phyloP scores from a whole-genome alignment of 2,329 filamentous ascomycete species.

The Aaosphaeria arxii region DNA sequence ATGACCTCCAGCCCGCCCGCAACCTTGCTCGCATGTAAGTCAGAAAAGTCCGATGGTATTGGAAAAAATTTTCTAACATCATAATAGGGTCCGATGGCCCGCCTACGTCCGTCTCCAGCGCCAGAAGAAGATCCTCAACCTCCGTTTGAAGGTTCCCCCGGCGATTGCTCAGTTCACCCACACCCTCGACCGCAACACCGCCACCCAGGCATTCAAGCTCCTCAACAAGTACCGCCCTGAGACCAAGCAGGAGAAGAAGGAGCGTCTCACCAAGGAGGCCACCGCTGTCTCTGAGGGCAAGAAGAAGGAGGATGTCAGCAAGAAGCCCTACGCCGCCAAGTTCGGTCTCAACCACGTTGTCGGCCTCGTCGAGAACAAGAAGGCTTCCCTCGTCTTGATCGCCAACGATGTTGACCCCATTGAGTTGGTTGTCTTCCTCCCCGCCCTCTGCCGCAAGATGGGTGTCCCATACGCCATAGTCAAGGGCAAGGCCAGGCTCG shows the following conservation, averaged over 20 bases:
- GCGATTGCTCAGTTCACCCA: conserved; percentile 97
- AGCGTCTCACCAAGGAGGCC: conserved; percentile 96
- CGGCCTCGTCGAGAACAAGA: conserved; percentile 75
- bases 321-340: conserved; percentile 99
- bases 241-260: conserved; percentile 99
- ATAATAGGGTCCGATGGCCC: conserved; percentile 78
- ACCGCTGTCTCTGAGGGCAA: conserved; percentile 97
- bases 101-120: conserved; percentile 93
- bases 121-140: conserved; percentile 91
- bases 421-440: conserved; percentile 98
- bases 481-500: conserved; percentile 99
- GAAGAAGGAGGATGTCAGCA: conserved; percentile 98
- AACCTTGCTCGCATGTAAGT: conserved; percentile 68
- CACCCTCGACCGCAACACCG: conserved; percentile 67
- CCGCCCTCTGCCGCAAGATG: conserved; percentile 99
- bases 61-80: too few species aligned
- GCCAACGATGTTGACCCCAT: conserved; percentile 99
- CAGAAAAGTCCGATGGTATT: too few species aligned
- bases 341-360: conserved; percentile 98
- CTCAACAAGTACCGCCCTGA: conserved; percentile 99
- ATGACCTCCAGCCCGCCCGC: conserved; percentile 62
- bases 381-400: conserved; percentile 96
- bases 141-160: conserved; percentile 97
- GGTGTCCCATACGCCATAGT: conserved; percentile 96
- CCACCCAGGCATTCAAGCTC: conserved; percentile 96